Conservation (phyloP, 805 yeast genomes). For the Grigorovia jiainica region DNA sequence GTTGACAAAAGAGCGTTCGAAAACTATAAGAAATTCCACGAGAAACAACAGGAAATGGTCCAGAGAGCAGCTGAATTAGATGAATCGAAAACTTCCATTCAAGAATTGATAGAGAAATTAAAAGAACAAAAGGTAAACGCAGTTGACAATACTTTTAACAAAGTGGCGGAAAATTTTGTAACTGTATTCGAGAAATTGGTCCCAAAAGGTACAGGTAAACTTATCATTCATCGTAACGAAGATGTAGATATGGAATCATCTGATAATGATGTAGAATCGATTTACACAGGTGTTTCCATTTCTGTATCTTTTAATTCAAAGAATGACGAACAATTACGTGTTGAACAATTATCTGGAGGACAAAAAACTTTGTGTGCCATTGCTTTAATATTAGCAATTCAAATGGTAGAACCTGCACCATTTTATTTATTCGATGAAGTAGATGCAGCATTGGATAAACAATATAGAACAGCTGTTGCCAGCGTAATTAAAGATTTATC, state of each 20-base stretch:
- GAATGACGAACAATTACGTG: constrained; percentile 72
- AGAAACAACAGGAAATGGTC: constrained; percentile 58
- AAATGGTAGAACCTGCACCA: constrained; percentile 93
- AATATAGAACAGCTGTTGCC: constrained; percentile 84
- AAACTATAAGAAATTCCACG: constrained; percentile 63
- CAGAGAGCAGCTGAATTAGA: constrained; percentile 61
- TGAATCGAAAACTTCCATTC: constrained; percentile 62
- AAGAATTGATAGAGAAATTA: constrained; percentile 55
- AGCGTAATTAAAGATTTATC: constrained; percentile 58
- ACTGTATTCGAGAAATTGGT: constrained; percentile 73
- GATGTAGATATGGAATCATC: constrained; percentile 18
- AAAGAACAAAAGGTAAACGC: constrained; percentile 78
- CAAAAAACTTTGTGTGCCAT: constrained; percentile 96
- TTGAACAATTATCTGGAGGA: constrained; percentile 93
- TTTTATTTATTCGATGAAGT: constrained; percentile 93
- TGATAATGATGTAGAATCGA: constrained; percentile 16
- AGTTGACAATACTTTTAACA: constrained; percentile 64
- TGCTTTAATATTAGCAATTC: constrained; percentile 87
- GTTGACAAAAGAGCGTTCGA: constrained; percentile 87
- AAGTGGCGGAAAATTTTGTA: constrained; percentile 64
- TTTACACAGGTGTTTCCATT: constrained; percentile 74
- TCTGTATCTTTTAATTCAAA: constrained; percentile 84
- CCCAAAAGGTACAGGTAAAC: constrained; percentile 69
- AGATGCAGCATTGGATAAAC: constrained; percentile 91
- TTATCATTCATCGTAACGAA: constrained; percentile 47